phyloP scores from a whole-genome alignment of 2,329 filamentous ascomycete species.

The Monosporascus sp. region DNA sequence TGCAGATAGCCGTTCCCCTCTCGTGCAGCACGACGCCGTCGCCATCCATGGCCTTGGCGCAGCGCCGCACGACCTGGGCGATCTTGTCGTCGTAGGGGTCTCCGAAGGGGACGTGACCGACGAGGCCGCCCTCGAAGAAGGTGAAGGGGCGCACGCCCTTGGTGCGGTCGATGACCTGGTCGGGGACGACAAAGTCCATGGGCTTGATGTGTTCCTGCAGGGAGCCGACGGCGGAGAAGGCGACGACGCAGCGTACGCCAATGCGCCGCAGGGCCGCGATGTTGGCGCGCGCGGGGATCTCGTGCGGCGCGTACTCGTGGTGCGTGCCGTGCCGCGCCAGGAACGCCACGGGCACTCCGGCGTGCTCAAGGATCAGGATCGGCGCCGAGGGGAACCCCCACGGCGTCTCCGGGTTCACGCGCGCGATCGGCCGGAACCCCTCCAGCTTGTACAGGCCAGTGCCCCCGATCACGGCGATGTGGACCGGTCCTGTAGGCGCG shows the following conservation, averaged over 20 bases:
- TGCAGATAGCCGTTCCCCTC: conserved; percentile 81
- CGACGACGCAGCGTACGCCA: conserved; percentile 85
- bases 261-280: conserved; percentile 92
- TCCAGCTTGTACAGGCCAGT: conserved; percentile 86
- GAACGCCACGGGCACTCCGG: conserved; percentile 79
- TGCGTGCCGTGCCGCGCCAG: conserved; percentile 84
- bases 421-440: conserved; percentile 78
- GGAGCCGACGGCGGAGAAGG: conserved; percentile 91
- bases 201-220: conserved; percentile 90
- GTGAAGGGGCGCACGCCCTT: conserved; percentile 93
- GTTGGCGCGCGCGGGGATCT: conserved; percentile 92
- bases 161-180: conserved; percentile 95
- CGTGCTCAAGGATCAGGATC: conserved; percentile 85
- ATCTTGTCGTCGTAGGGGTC: conserved; percentile 86
- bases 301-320: conserved; percentile 88
- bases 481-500: conserved; percentile 53
- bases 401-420: conserved; percentile 71
- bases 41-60: conserved; percentile 69
- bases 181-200: conserved; percentile 92
- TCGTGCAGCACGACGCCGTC: conserved; percentile 82
- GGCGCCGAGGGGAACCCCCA: conserved; percentile 76
- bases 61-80: conserved; percentile 69
- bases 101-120: conserved; percentile 91
- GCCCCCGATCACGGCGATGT: conserved; percentile 87
- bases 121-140: conserved; percentile 88